Conservation (phyloP, 2,329 filamentous ascomycete species). For the Fusarium sp. region DNA sequence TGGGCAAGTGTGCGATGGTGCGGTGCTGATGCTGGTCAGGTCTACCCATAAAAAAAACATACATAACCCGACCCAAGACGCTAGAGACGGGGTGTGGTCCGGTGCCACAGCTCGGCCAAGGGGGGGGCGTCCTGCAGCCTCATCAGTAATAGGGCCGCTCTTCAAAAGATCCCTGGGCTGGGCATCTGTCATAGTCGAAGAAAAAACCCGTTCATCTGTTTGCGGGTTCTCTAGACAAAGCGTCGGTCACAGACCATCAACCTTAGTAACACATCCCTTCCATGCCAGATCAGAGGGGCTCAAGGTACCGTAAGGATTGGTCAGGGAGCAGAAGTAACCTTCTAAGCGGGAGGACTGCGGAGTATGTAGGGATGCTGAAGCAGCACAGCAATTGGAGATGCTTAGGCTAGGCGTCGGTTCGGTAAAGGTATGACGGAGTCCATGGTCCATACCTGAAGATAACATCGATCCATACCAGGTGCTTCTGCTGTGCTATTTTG, state of each 20-base stretch:
- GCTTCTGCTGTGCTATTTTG: conserved; percentile 36
- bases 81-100: conserved; percentile 32
- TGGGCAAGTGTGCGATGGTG: conserved; percentile 12
- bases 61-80: conserved; percentile 23
- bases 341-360: conserved; percentile 24
- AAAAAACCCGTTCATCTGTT: conserved; percentile 15
- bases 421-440: conserved; percentile 25
- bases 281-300: conserved; percentile 14
- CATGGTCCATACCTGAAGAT: conserved; percentile 35
- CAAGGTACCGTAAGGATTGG: conserved; percentile 4
- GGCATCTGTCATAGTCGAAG: conserved; percentile 34
- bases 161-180: conserved; percentile 36
- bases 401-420: conserved; percentile 16
- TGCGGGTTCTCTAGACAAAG: conserved; percentile 14
- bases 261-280: conserved; percentile 13
- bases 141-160: conserved; percentile 34
- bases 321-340: conserved; percentile 2
- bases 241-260: conserved; percentile 23
- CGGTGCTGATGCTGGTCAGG: conserved; percentile 17
- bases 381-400: conserved; percentile 30
- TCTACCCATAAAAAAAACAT: conserved; percentile 4
- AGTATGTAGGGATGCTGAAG: conserved; percentile 21
- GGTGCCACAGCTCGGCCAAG: conserved; percentile 34
- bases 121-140: conserved; percentile 28
- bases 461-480: conserved; percentile 37